Evolutionary conservation across 1,284 basidiomycete species (phyloP).

Genomic region (Cerrena zonata): DNA sequence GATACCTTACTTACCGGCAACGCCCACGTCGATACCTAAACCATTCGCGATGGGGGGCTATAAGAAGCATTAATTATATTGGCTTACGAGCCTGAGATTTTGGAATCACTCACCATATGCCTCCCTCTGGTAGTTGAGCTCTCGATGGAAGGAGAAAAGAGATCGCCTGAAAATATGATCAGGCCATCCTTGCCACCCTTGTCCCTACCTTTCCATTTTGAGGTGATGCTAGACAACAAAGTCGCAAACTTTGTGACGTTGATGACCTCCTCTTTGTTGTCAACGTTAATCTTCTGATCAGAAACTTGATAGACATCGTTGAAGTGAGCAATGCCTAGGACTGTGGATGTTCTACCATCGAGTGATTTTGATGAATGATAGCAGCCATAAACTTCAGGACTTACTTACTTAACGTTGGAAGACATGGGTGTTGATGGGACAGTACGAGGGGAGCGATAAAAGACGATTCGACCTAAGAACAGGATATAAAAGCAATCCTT

Average conservation of each 20-base stretch:
- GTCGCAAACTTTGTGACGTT: slow-evolving; percentile 66
- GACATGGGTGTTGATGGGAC: too few species aligned
- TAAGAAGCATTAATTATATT: too few species aligned
- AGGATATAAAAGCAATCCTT: too few species aligned
- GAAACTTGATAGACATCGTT: slow-evolving; percentile 68
- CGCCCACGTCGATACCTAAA: slow-evolving; percentile 53
- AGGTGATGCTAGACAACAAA: slow-evolving; percentile 47
- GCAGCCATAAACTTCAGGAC: too few species aligned
- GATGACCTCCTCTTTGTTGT: slow-evolving; percentile 45
- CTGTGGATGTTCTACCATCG: too few species aligned
- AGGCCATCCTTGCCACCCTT: slow-evolving; percentile 59
- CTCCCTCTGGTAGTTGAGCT: slow-evolving; percentile 79
- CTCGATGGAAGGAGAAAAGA: slow-evolving; percentile 77
- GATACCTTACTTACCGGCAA: slow-evolving; percentile 41
- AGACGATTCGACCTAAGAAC: too few species aligned
- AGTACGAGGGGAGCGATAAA: too few species aligned
- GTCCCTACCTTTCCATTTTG: slow-evolving; percentile 33
- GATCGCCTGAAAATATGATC: slow-evolving; percentile 77
- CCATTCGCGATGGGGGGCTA: slow-evolving; percentile 75
- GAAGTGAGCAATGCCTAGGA: slow-evolving; percentile 39
- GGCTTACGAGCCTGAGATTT: too few species aligned
- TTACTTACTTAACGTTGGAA: too few species aligned
- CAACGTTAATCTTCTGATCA: slow-evolving; percentile 49
- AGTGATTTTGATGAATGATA: too few species aligned
- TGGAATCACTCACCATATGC: slow-evolving; percentile 68